These are phyloP conservation scores for Podospora anserina DNA, from an alignment of 495 filamentous ascomycete species.

Conservation along the genomic window DNA sequence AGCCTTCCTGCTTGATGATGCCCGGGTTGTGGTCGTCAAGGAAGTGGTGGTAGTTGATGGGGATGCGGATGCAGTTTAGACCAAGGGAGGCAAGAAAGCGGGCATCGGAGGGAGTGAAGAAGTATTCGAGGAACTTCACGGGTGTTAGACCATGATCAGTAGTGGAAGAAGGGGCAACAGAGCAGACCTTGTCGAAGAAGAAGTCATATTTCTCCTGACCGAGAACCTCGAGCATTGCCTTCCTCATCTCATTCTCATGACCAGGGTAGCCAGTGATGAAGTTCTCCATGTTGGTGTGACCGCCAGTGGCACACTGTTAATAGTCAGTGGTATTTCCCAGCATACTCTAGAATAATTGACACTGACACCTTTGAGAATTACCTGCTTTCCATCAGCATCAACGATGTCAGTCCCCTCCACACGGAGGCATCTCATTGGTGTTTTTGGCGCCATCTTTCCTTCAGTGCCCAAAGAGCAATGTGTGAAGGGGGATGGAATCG, in stretches of 20 bases:
- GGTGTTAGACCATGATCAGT: conserved; percentile 27
- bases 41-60: conserved; percentile 65
- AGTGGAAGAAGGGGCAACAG: neutral
- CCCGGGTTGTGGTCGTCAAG: conserved; percentile 61
- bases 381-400: conserved; percentile 43
- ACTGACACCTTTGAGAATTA: conserved; percentile 49
- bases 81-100: conserved; percentile 57
- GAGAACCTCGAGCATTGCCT: conserved; percentile 53
- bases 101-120: conserved; percentile 61
- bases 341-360: neutral
- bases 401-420: conserved; percentile 47
- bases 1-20: conserved; percentile 55
- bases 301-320: conserved; percentile 28
- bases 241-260: conserved; percentile 55
- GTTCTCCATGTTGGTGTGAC: conserved; percentile 58
- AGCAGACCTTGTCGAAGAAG: conserved; percentile 42
- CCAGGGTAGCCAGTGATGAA: conserved; percentile 67
- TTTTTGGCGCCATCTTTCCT: conserved; percentile 18
- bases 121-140: conserved; percentile 57
- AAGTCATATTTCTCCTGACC: conserved; percentile 48
- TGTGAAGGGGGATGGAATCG: neutral
- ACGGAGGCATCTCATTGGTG: conserved; percentile 33
- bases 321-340: neutral
- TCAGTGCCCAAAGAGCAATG: neutral
- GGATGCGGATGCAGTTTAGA: conserved; percentile 61